Evolutionary conservation across 2,329 filamentous ascomycete genomes (phyloP).

Genomic region (Penicillium sp.): DNA sequence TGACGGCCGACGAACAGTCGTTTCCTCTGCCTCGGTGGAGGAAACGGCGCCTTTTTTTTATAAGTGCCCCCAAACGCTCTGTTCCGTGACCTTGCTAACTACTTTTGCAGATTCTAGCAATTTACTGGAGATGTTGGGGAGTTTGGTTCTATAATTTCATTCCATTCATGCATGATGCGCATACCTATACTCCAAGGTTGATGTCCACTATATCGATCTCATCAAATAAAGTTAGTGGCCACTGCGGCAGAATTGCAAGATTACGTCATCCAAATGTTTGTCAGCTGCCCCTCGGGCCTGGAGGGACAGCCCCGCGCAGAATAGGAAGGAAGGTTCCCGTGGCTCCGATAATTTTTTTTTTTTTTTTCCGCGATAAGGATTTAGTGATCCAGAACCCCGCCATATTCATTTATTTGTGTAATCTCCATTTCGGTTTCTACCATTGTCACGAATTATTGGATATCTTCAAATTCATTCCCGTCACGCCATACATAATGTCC

Average conservation of each 20-base stretch:
- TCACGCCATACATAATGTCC: conserved; percentile 27
- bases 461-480: no score
- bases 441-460: neutral
- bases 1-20: conserved; percentile 25
- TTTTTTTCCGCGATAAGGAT: conserved; percentile 16
- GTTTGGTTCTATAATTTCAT: no score
- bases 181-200: neutral
- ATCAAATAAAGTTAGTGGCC: neutral
- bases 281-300: conserved; percentile 18
- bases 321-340: conserved; percentile 34
- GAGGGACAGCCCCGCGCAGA: conserved; percentile 23
- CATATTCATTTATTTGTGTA: neutral
- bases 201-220: neutral
- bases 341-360: conserved; percentile 27
- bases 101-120: conserved; percentile 10
- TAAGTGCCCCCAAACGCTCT: conserved; percentile 32
- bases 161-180: no score
- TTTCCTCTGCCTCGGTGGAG: conserved; percentile 26
- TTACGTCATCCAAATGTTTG: conserved; percentile 13
- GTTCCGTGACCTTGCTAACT: conserved; percentile 31
- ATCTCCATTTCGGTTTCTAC: neutral
- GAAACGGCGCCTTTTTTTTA: conserved; percentile 39
- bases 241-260: neutral
- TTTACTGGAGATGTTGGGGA: neutral
- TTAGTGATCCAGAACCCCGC: neutral